These are phyloP conservation scores for Irpex lacteus DNA, from an alignment of 1,284 basidiomycete species.

Conservation along the genomic window DNA sequence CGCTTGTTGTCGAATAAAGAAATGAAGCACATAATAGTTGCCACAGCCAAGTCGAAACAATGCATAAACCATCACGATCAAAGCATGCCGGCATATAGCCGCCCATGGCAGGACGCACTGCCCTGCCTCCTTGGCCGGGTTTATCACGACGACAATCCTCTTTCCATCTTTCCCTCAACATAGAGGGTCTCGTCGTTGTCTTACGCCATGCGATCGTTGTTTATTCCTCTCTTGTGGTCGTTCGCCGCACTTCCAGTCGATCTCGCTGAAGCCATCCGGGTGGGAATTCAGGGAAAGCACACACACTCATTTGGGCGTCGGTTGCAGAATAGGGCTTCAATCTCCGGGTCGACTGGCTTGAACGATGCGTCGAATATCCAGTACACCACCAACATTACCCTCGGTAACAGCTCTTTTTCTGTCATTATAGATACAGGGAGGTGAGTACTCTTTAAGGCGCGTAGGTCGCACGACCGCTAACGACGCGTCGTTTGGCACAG, in stretches of 20 bases:
- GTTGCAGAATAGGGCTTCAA: conserved; percentile 6
- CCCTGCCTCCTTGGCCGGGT: background rate
- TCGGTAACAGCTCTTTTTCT: conserved; percentile 46
- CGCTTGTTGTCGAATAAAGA: too few relatives aligned
- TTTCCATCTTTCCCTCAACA: background rate
- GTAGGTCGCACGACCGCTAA: background rate
- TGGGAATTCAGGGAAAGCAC: conserved; percentile 17
- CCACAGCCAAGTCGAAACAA: background rate
- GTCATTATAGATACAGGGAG: conserved; percentile 69
- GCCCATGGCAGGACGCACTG: conserved; percentile 7
- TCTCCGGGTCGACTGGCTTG: conserved; percentile 9
- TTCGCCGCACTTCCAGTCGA: conserved; percentile 18
- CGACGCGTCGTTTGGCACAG: conserved; percentile 24
- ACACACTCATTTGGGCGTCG: background rate
- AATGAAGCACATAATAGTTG: too few relatives aligned
- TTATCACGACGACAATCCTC: background rate
- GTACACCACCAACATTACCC: conserved; percentile 51
- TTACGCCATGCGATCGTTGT: conserved; percentile 15
- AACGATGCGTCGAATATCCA: conserved; percentile 33
- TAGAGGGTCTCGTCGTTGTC: conserved; percentile 13
- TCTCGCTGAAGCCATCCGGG: conserved; percentile 20
- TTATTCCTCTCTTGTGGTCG: conserved; percentile 20
- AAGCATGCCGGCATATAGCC: background rate
- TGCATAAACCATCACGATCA: background rate
- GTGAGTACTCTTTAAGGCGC: conserved; percentile 29